A percentile compares a stretch with the other conserved stretches of the same genome.
These are phyloP conservation scores for Liriodendron chinense DNA, from an alignment of 164 flowering plant genomes.

Conservation along the genomic window DNA sequence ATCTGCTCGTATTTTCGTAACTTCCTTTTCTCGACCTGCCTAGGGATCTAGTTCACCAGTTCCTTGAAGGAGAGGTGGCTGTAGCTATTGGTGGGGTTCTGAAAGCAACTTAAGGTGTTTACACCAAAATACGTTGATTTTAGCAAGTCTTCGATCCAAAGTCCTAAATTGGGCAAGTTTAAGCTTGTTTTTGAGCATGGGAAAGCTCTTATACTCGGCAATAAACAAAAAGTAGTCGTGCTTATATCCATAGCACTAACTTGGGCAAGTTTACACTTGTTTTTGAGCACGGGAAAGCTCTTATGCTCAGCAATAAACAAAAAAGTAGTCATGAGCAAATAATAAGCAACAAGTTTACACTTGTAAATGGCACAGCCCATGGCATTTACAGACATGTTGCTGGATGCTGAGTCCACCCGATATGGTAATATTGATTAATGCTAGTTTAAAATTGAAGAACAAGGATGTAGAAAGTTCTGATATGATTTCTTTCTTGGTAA, in stretches of 20 bases:
- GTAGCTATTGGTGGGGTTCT: neutral
- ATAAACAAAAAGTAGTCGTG: neutral
- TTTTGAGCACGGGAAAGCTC: neutral
- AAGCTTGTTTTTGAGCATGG: neutral
- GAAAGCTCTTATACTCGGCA: neutral
- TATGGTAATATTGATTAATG: neutral
- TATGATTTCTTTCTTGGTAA: neutral
- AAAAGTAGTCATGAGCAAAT: neutral
- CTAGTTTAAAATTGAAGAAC: neutral
- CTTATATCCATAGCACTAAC: neutral
- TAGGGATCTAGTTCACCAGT: neutral
- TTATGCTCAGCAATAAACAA: neutral
- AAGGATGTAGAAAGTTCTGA: neutral
- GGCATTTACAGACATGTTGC: neutral
- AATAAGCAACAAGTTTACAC: too few relatives aligned
- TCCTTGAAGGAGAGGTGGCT: constrained; percentile 3
- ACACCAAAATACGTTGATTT: neutral
- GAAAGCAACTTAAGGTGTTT: neutral
- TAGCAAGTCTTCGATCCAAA: neutral
- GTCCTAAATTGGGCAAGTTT: neutral
- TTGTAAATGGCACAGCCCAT: neutral
- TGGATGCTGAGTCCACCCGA: neutral
- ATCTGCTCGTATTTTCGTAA: neutral
- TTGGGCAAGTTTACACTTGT: neutral
- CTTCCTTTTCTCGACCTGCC: neutral